Evolutionary conservation across 352 stramenopile species (phyloP).

Genomic region (Globisporangium uncinulatum): DNA sequence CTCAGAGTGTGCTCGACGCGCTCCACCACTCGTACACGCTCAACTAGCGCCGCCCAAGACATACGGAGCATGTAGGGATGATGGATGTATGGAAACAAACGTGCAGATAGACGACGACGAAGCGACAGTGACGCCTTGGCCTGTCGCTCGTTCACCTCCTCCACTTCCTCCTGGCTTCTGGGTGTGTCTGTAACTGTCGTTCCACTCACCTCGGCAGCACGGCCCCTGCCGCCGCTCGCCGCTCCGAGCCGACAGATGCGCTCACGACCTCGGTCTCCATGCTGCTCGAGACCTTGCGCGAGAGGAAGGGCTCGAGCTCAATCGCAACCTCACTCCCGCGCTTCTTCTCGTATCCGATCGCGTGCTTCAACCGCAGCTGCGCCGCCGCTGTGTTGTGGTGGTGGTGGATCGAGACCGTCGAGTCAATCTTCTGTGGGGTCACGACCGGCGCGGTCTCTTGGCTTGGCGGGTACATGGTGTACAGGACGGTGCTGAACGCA

Average conservation of each 20-base stretch:
- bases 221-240: not conserved
- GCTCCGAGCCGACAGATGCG: not conserved
- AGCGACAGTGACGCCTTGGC: not conserved
- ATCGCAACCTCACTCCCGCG: slow-evolving; percentile 19
- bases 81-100: too few species aligned
- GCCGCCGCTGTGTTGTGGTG: not conserved
- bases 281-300: slow-evolving; percentile 2
- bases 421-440: slow-evolving; percentile 11
- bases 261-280: not conserved
- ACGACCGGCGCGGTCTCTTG: slow-evolving; percentile 16
- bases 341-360: slow-evolving; percentile 28
- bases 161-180: not conserved
- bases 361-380: slow-evolving; percentile 6
- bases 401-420: slow-evolving; percentile 11
- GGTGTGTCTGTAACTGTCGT: too few species aligned
- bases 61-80: too few species aligned
- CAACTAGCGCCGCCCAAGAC: not conserved
- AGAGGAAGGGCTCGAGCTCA: slow-evolving; percentile 41
- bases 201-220: slow-evolving; percentile 7
- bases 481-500: slow-evolving; percentile 53
- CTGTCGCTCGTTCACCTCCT: not conserved
- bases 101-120: too few species aligned
- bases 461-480: slow-evolving; percentile 61
- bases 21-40: slow-evolving; percentile 10
- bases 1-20: slow-evolving; percentile 4